These are phyloP conservation scores for Cryptococcus sp. DNA, from an alignment of 1,284 basidiomycete species.

Conservation along the genomic window DNA sequence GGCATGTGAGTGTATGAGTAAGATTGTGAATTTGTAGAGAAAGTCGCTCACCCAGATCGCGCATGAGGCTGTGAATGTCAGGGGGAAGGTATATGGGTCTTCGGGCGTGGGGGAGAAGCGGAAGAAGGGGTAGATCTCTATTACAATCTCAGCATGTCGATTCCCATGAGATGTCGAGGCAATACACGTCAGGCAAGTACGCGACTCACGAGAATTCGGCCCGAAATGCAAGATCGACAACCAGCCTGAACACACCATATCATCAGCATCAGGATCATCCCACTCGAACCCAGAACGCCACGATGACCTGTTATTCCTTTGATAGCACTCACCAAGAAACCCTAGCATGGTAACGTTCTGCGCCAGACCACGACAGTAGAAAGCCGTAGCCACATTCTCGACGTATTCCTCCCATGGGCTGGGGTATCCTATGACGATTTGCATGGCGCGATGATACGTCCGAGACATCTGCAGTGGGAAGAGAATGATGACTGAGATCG, in stretches of 20 bases:
- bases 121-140: conserved; percentile 61
- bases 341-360: conserved; percentile 60
- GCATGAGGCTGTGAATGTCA: conserved; percentile 59
- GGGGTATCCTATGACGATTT: conserved; percentile 55
- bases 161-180: background rate
- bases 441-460: conserved; percentile 53
- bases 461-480: conserved; percentile 61
- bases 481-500: conserved; percentile 58
- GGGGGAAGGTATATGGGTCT: conserved; percentile 61
- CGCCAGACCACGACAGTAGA: conserved; percentile 61
- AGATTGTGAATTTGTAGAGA: background rate
- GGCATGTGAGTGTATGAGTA: background rate
- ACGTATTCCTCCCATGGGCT: conserved; percentile 59
- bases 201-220: conserved; percentile 52
- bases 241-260: conserved; percentile 41
- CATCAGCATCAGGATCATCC: conserved; percentile 2
- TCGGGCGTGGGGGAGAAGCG: conserved; percentile 55
- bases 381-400: conserved; percentile 55
- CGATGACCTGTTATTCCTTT: background rate
- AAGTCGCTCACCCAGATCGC: conserved; percentile 57
- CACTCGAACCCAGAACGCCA: background rate
- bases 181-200: no score
- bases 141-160: background rate
- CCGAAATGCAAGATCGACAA: conserved; percentile 59
- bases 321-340: conserved; percentile 48